Evolutionary conservation across 805 yeast species (phyloP), one percentile per base, ranked within the genome.

Genomic region (Candida berthetii): DNA sequence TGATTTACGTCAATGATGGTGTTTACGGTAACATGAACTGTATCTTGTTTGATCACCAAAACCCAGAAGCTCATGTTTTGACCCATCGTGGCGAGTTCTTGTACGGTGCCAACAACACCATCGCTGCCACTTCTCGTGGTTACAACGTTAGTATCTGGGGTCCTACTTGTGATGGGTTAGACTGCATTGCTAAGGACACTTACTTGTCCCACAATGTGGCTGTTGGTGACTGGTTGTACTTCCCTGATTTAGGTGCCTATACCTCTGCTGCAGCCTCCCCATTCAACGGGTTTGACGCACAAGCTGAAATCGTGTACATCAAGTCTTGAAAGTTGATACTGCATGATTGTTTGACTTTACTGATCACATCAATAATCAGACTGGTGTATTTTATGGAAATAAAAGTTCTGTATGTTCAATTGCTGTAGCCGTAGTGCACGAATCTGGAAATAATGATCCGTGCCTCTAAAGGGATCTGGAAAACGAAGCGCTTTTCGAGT

Each of bases 121-220:
- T 31, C 24, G 24, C 29, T 10, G 32, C 7, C 32, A 31, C 35
- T 7, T 43, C 37, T 7, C 46, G 48, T 32, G 58, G 61, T 34
- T 54, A 61, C 48, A 61, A 60, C 35, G 82, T 75, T 40, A 85
- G 96, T 3, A 73, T 93, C 45, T 91, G 99, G 99, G 99, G 99
- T 6, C 99, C 98, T 36, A 91, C 98, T 16, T 91, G 99, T 66
- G 99, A 91, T 64, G 97, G 97, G 3, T 71, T 91, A 48, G 99
- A 91, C 62, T 84, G 95, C 61, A 78, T 91, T 43, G 61, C 84
- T 16, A 60, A 68, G 37, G 69, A 66, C 31, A 67, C 78, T 45
- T 52, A 50, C 29, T 68, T 91, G 54, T 69, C 80, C 16, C 69
- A 74, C 41, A 78, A 79, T 32, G 79, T 88, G 35, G 68, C 70